A percentile compares a stretch with the other conserved stretches of the same genome.
Evolutionary conservation across 352 stramenopile genomes (phyloP).

Genomic region (Paralagenidium karlingii): DNA sequence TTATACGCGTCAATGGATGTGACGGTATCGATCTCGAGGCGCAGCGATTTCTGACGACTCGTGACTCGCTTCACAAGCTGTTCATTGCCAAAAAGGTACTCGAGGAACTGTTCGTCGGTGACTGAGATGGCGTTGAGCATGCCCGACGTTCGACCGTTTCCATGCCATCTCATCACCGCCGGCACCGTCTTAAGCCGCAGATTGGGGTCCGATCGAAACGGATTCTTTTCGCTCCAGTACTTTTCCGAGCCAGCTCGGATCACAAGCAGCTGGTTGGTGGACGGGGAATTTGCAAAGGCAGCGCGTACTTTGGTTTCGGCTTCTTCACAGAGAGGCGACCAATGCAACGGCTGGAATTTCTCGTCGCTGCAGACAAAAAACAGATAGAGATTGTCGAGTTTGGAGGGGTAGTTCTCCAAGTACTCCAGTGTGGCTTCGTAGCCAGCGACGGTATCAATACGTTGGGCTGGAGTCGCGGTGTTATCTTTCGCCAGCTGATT

Average conservation of each 20-base stretch:
- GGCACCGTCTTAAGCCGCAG: conserved; percentile 49
- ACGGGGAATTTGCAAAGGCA: too few species aligned
- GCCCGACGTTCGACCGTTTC: conserved; percentile 30
- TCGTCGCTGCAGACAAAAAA: conserved; percentile 55
- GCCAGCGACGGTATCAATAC: conserved; percentile 15
- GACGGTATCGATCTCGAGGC: background rate
- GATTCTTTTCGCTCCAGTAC: conserved; percentile 32
- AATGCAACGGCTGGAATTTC: conserved; percentile 26
- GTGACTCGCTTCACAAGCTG: background rate
- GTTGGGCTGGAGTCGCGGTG: background rate
- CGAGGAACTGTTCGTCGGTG: conserved; percentile 34
- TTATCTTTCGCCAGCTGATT: too few species aligned
- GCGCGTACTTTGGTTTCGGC: too few species aligned
- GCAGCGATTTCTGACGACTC: background rate
- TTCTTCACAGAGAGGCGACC: too few species aligned
- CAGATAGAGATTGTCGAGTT: conserved; percentile 32
- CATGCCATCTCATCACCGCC: conserved; percentile 48
- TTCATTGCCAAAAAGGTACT: conserved; percentile 39
- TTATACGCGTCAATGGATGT: conserved; percentile 16
- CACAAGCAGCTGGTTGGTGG: conserved; percentile 40
- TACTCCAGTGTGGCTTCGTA: conserved; percentile 24
- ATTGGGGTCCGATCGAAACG: conserved; percentile 39
- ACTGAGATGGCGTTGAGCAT: conserved; percentile 37
- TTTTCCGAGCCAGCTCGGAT: conserved; percentile 36
- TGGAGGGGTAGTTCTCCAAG: conserved; percentile 24